phyloP scores from a whole-genome alignment of 768 basidiomycete species.

The Strobilomyces echinocephalus region DNA sequence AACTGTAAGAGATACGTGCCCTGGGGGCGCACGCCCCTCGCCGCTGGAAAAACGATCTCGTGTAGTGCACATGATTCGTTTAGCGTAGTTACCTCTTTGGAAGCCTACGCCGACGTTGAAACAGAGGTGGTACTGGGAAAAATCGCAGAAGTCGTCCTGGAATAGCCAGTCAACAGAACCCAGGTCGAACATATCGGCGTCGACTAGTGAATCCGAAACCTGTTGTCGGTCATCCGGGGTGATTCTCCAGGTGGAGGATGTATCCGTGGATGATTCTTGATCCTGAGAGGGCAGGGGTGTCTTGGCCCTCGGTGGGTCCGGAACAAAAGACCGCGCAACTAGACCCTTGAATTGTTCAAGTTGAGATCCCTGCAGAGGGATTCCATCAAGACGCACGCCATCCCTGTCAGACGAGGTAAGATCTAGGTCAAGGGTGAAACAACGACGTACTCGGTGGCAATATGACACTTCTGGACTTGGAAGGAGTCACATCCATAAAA shows the following conservation, averaged over 20 bases:
- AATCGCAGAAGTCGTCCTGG: background rate
- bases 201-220: background rate
- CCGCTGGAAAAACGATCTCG: background rate
- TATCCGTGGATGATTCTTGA: background rate
- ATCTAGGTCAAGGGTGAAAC: background rate
- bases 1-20: background rate
- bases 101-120: background rate
- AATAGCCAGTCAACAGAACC: background rate
- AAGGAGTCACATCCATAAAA: background rate
- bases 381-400: background rate
- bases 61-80: background rate
- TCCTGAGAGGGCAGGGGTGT: background rate
- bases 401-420: no score
- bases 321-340: background rate
- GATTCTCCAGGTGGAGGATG: background rate
- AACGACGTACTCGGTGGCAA: background rate
- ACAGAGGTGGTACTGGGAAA: background rate
- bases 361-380: background rate
- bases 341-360: background rate
- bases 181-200: background rate
- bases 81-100: background rate
- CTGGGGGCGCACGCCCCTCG: background rate
- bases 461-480: background rate
- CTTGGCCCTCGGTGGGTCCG: background rate
- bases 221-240: no score